A percentile compares a stretch with the other conserved stretches of the same genome.
Evolutionary conservation across 257 asterid genomes (phyloP).

Genomic region (Solanum gracilifrons): DNA sequence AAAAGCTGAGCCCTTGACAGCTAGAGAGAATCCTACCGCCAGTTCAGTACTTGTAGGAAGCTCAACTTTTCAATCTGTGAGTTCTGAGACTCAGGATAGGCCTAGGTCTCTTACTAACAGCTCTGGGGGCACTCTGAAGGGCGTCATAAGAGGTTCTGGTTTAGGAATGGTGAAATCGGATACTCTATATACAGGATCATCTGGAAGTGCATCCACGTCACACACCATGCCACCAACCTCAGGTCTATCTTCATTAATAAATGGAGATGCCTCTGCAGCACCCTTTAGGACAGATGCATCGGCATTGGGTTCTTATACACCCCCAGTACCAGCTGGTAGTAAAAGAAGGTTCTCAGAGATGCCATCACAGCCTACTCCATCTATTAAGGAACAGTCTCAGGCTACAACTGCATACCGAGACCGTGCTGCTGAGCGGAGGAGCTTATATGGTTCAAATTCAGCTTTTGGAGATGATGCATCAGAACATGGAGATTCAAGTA

Average conservation of each 20-base stretch:
- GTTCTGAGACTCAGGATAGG: constrained; percentile 53
- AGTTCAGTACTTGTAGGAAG: constrained; percentile 24
- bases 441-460: constrained; percentile 79
- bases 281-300: constrained; percentile 84
- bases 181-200: constrained; percentile 49
- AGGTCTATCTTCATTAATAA: constrained; percentile 25
- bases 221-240: constrained; percentile 21
- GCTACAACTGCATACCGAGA: constrained; percentile 59
- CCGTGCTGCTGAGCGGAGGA: constrained; percentile 97
- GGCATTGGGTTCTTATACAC: constrained; percentile 64
- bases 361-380: constrained; percentile 44
- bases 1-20: constrained; percentile 29
- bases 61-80: constrained; percentile 30
- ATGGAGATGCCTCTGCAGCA: constrained; percentile 34
- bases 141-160: constrained; percentile 87
- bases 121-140: constrained; percentile 67
- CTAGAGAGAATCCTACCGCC: constrained; percentile 26
- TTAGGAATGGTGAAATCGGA: constrained; percentile 76
- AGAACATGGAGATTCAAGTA: constrained; percentile 79
- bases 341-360: constrained; percentile 91
- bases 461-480: constrained; percentile 53
- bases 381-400: constrained; percentile 57
- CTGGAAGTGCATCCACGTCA: constrained; percentile 30
- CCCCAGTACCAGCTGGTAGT: constrained; percentile 54
- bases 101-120: constrained; percentile 31